Base-by-base conservation (phyloP, 2,329 filamentous ascomycete species). In the Colletotrichum shisoi region DNA sequence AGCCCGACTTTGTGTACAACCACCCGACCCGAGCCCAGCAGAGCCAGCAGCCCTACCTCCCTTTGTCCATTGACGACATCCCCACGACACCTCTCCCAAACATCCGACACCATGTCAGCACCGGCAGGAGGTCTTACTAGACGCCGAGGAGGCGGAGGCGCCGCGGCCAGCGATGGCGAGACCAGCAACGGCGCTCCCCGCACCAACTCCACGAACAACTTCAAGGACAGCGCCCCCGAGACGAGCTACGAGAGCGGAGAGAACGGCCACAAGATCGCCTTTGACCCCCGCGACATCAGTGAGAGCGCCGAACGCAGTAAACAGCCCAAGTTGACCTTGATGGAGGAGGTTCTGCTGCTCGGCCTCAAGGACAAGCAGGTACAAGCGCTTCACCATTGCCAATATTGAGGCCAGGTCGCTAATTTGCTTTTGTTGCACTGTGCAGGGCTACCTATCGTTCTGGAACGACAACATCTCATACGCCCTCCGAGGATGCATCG, bases 381-480 rank as follows among this genome's bases (percentile, higher is more conserved):
- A 82, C 76, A 85, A 40, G 57, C 51, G 31, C 46, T 49, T 7
- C 51, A 21, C 46, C 39, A 39, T 54, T 52, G 49, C 49, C 40
- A 31, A 53, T 46, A 27, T 58, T 54, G 53, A 39, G 53, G 37
- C 27, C 31, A 21, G 31, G 39, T 42, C 59, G 49, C 63, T 67
- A 45, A 59, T 56, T 62, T 31, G 49, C 15, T 37, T 34, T 40
- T 57, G 34, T 53, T 37, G 24, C 56, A 31, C 60, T 13, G 31
- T 51, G 17, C 76, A 97, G 93, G 95, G 95, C 71, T 98, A 99
- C 77, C 89, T 99, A 70, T 98, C 94, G 37, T 99, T 99, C 81
- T 99, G 95, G 95, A 99, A 99, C 81, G 95, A 99, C 81, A 99
- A 99, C 82, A 99, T 99, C 76, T 97, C 94, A 68, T 99, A 99